Evolutionary conservation across 306 rosid genomes (phyloP), one percentile per base, ranked within the genome.

Genomic region (Senna tora): DNA sequence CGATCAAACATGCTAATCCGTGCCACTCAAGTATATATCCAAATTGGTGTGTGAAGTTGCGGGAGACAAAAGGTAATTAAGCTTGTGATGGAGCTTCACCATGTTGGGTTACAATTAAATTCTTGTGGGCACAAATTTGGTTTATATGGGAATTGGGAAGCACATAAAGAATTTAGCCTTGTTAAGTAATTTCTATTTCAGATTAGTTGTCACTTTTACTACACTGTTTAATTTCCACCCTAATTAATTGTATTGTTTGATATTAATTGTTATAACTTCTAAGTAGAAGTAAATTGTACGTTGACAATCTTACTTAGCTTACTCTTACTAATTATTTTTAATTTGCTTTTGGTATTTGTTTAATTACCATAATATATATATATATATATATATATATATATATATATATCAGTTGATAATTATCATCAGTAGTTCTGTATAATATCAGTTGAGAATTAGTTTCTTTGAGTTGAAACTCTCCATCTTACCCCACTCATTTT

Each of bases 31-130:
- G 61, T 17, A 17, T 50, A n/a, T n/a, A 19, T 51, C 74, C 20
- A 42, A 34, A 41, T 63, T 63, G 69, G 38, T 42, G 53, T 64
- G 53, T 42, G 38, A 64, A 69, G 63, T 51, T 54, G 63, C 50
- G 50, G 74, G 74, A 52, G 63, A 69, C 63, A 69, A 69, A 69
- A 51, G 63, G 61, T 69, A 36, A 7, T 36, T 36, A 51, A 52
- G 74, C 5, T 53, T 53, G 51, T 52, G 17, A n/a, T n/a, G n/a
- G n/a, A 69, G 32, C 52, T 69, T 54, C 74, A 17, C 51, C 74
- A 33, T 16, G 17, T 12, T n/a, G 47, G 28, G n/a, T 61, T 60
- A 33, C 22, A 60, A 34, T 1, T 33, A 13, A 6, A 28, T 7
- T 9, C 13, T 41, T 36, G 22, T 5, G 65, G 9, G 20, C 9